These are phyloP conservation scores for Suillus alpinus DNA, from an alignment of 768 basidiomycete species.

Conservation along the genomic window DNA sequence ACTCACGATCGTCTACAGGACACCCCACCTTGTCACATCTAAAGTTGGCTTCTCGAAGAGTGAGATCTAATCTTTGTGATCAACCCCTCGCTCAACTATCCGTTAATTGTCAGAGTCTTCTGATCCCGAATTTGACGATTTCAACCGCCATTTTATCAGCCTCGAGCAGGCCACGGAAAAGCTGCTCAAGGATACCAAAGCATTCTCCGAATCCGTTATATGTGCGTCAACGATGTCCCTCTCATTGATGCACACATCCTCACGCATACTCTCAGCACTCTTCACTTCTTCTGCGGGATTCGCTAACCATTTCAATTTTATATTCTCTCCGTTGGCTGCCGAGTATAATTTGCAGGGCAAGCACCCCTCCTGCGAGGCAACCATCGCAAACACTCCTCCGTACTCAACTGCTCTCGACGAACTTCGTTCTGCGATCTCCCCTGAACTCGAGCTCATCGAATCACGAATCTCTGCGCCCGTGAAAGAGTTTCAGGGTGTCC, in stretches of 20 bases:
- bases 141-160: slow-evolving; percentile 68
- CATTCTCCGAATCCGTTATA: slow-evolving; percentile 80
- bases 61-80: slow-evolving; percentile 26
- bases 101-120: slow-evolving; percentile 55
- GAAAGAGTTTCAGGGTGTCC: slow-evolving; percentile 83
- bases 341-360: slow-evolving; percentile 81
- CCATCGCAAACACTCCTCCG: slow-evolving; percentile 71
- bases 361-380: slow-evolving; percentile 73
- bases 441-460: slow-evolving; percentile 94
- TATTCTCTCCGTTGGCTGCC: slow-evolving; percentile 65
- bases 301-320: slow-evolving; percentile 56
- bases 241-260: slow-evolving; percentile 1
- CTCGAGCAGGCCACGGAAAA: slow-evolving; percentile 85
- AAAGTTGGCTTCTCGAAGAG: slow-evolving; percentile 94
- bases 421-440: slow-evolving; percentile 70
- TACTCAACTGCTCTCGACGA: slow-evolving; percentile 81
- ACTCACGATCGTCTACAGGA: slow-evolving; percentile 43
- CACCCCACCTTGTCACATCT: slow-evolving; percentile 85
- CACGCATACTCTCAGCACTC: slow-evolving; percentile 42
- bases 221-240: slow-evolving; percentile 34
- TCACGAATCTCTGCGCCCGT: slow-evolving; percentile 79
- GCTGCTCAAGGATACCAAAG: slow-evolving; percentile 86
- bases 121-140: slow-evolving; percentile 91
- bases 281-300: slow-evolving; percentile 65
- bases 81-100: slow-evolving; percentile 1